Evolutionary conservation across 805 yeast species (phyloP), one percentile per base, ranked within the genome.

Genomic region (Kodamaea neixiangensis): DNA sequence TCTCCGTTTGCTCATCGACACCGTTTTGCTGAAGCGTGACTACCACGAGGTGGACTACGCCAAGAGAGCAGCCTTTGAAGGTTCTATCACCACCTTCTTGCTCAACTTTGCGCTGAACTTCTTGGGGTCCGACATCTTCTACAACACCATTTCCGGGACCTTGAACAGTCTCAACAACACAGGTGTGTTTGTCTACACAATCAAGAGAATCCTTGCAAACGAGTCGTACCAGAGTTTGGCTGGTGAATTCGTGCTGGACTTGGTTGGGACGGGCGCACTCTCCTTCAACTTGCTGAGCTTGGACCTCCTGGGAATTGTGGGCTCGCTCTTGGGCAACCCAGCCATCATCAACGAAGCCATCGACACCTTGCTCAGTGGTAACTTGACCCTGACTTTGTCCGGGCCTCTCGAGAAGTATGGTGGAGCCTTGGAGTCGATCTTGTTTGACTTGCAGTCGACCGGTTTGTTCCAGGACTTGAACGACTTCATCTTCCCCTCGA

Each of bases 381-480:
- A 57, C 40, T 29, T 58, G 34, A 44, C 50, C 40, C 43, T 57
- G 22, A 33, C 44, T 20, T 17, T 60, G 14, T 37, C 52, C 2
- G 54, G 54, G 10, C 19, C 50, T 7, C 39, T 54, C 10, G 65
- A 64, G 29, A 64, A 66, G 53, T 73, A 73, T 53, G 47, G 61
- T 13, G 56, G 59, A 7, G 77, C 75, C 4, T 47, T 72, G 18
- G 55, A 57, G 43, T 62, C 54, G n/a, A 66, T 72, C 14, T 44
- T 72, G 39, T 38, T 46, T 5, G 75, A 66, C 41, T 66, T 73
- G 33, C 74, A 74, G 52, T 46, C 58, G 25, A 61, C 60, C 38
- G 78, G 78, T 5, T 60, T 71, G 7, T 74, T 74, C 50, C 65
- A 57, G 14, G 67, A 71, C 49, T 68, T 74, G 62, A 74, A 74